These are phyloP conservation scores for Hebeloma cylindrosporum DNA, from an alignment of 768 basidiomycete species.

Conservation along the genomic window DNA sequence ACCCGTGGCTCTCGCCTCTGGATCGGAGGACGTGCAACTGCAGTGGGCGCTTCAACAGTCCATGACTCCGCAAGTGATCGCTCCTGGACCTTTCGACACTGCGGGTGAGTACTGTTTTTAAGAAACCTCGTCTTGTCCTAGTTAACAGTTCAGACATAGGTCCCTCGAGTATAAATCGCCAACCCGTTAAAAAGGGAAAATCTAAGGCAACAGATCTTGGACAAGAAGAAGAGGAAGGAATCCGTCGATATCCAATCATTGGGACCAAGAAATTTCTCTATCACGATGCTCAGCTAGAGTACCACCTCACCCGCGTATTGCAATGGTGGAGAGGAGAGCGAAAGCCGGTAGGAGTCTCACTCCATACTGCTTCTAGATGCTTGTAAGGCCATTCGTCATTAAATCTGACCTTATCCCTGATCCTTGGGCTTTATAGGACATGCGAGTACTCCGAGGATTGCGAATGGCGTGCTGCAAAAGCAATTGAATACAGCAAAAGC, in stretches of 20 bases:
- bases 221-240: conserved; percentile 15
- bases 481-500: conserved; percentile 33
- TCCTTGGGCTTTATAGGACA: conserved; percentile 38
- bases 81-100: background rate
- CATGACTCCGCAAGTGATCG: background rate
- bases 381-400: conserved; percentile 44
- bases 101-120: background rate
- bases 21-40: conserved; percentile 4
- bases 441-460: conserved; percentile 78
- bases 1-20: background rate
- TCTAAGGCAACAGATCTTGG: conserved; percentile 2
- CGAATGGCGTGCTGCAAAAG: conserved; percentile 75
- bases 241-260: conserved; percentile 47
- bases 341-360: conserved; percentile 65
- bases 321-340: conserved; percentile 78
- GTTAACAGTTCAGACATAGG: background rate
- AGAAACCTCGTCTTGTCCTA: background rate
- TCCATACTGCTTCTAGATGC: conserved; percentile 63
- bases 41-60: conserved; percentile 19
- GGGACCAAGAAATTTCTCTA: conserved; percentile 63
- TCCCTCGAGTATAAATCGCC: background rate
- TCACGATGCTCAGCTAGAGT: conserved; percentile 51
- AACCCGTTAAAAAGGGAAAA: conserved; percentile 4
- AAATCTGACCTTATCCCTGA: background rate
- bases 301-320: conserved; percentile 53